Evolutionary conservation across 345 rosid genomes (phyloP).

Genomic region (Mallotus nudiflorus): DNA sequence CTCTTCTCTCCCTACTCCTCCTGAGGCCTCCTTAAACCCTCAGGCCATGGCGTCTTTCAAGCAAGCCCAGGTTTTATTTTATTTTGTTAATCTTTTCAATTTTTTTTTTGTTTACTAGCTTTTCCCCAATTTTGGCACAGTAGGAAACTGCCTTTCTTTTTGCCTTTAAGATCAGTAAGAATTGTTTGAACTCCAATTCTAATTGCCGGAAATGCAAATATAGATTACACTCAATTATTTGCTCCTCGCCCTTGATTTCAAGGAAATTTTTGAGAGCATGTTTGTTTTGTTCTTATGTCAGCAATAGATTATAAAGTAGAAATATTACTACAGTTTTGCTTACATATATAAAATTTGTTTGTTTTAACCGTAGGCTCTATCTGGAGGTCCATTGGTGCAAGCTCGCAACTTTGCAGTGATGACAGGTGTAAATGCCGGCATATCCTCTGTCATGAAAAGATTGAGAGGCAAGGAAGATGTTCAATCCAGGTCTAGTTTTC

Average conservation of each 20-base stretch:
- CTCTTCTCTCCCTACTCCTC: constrained; percentile 44
- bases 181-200: background rate
- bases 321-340: background rate
- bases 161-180: background rate
- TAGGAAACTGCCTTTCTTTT: background rate
- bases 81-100: background rate
- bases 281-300: background rate
- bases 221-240: background rate
- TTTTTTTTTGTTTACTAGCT: background rate
- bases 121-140: too few species aligned
- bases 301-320: too few species aligned
- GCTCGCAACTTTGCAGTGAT: constrained; percentile 96
- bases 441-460: constrained; percentile 78
- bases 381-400: constrained; percentile 89
- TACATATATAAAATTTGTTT: background rate
- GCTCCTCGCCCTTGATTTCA: background rate
- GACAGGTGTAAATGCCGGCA: constrained; percentile 93
- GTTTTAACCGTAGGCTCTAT: constrained; percentile 53
- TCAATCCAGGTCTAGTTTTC: constrained; percentile 73
- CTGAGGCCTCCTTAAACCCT: constrained; percentile 50
- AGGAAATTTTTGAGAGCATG: background rate
- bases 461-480: constrained; percentile 95
- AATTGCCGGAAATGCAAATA: background rate
- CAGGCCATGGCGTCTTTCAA: constrained; percentile 81
- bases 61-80: constrained; percentile 80